Base-by-base conservation (phyloP, 805 yeast species). In the Metschnikowia vanudenii region DNA sequence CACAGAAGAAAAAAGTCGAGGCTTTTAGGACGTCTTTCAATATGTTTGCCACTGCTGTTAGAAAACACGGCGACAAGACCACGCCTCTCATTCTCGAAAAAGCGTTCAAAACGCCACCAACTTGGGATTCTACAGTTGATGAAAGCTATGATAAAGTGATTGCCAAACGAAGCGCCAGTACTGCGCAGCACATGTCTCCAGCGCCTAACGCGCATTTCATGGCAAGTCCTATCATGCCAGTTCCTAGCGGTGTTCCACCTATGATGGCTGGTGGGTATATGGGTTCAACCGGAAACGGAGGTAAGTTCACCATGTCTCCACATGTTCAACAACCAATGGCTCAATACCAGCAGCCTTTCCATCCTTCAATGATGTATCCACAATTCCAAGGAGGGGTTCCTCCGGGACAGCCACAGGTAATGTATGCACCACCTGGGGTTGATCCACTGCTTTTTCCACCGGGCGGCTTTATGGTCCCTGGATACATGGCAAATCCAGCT, bases 101-200 rank as follows among this genome's bases (percentile, higher is more conserved):
- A 55, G 82, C 94, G 6, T 88, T 78, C 62, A 73, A 74, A 34
- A 84, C 92, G 0, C 83, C 88, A 9, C 95, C 95, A 42, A 84
- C 91, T 0, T 87, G 95, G 95, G 72, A 74, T 18, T 67, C 76
- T 39, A 80, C 82, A 2, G 64, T 76, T 19, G 85, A 80, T 37
- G 81, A 78, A 47, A 72, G 84, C 1, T 80, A 80, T 63, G 76
- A 72, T 45, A 64, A 69, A 14, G 61, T 78, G 33, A 81, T 82
- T 64, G 78, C 82, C 2, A 71, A 71, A 45, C 54, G 52, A 11
- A 43, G 37, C 16, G 17, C 40, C 24, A 39, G 47, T 45, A 24
- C 47, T 47, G 18, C 28, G 13, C 42, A 51, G 58, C 8, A 51
- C 49, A 10, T 51, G 56, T 56, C 53, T 50, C 47, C 51, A 51